Conservation (phyloP, 129 eudicot genomes). For the Flaveria brownii region DNA sequence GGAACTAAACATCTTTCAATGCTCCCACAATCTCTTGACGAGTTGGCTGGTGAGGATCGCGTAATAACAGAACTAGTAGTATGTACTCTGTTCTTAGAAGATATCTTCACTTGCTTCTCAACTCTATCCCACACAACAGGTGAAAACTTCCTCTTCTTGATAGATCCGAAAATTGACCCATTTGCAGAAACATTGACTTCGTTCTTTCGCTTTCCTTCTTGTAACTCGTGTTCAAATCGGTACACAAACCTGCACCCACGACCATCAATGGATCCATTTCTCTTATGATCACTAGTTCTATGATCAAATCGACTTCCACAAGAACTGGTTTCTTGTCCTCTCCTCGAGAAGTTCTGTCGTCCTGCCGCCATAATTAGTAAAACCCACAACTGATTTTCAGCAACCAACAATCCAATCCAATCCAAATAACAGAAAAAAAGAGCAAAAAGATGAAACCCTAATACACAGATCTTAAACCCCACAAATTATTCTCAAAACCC, state of each 20-base stretch:
- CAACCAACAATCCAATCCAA: constrained; percentile 29
- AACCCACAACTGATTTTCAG: constrained; percentile 40
- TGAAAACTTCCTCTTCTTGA: constrained; percentile 68
- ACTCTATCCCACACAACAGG: constrained; percentile 77
- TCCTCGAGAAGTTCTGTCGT: constrained; percentile 20
- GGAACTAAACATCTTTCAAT: constrained; percentile 6
- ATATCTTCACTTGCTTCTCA: constrained; percentile 46
- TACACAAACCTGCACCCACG: background rate
- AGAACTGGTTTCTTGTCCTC: constrained; percentile 24
- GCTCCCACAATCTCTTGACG: constrained; percentile 13
- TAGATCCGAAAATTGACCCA: background rate
- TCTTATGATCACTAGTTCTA: background rate
- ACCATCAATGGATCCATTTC: constrained; percentile 9
- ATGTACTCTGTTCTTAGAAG: constrained; percentile 29
- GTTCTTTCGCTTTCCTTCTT: background rate
- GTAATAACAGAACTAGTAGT: constrained; percentile 6
- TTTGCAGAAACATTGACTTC: background rate
- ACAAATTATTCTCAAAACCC: background rate
- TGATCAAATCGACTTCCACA: background rate
- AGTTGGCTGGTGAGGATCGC: constrained; percentile 28
- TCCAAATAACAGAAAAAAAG: constrained; percentile 31
- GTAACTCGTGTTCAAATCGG: background rate
- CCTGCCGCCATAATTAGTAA: constrained; percentile 54
- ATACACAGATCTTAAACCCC: constrained; percentile 10
- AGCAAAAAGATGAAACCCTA: constrained; percentile 28